Evolutionary conservation across 352 stramenopile genomes (phyloP), one percentile per base, ranked within the genome.

Genomic region (Phytophthora pseudosyringae): DNA sequence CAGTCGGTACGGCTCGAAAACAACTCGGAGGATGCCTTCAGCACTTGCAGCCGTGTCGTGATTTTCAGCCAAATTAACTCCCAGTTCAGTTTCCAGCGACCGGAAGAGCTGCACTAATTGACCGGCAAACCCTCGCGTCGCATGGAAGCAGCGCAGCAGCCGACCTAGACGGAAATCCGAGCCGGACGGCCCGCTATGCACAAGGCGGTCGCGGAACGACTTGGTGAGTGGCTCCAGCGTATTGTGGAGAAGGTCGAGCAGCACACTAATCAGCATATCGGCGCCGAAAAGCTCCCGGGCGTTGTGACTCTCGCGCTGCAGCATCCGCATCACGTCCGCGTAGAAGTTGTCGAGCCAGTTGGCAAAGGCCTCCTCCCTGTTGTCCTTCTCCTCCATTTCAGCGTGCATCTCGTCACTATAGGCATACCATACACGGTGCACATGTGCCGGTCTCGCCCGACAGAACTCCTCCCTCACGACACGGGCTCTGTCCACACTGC

Each of bases 261-360:
- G 69, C 38, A 90, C 71, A 39, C 12, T 21, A 9, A 62, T 16
- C 9, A 73, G 48, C n/a, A 44, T 48, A 7, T 74, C 57, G 0
- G 44, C 5, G 1, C 75, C 75, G 58, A 91, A 93, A 33, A 93
- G 68, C 31, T 86, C 77, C 15, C 40, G 59, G 4, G 67, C 64
- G 40, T 80, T 67, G 11, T 66, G 57, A 25, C 55, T 79, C 53
- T 93, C 85, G 3, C 69, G 73, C 61, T 86, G 72, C 25, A 93
- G 53, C 79, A 90, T 83, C 4, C 59, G 64, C 15, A 82, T 35
- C 41, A 90, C 73, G 31, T 90, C 65, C 11, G 11, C 52, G 55
- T 90, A 93, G 16, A 93, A 93, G 0, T 29, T 60, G 5, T 83
- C 73, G 3, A 93, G 67, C 81, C 82, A 91, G 5, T 12, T 44